Evolutionary conservation across 108 stramenopile genomes (phyloP).

Genomic region (Nitzschia palea): DNA sequence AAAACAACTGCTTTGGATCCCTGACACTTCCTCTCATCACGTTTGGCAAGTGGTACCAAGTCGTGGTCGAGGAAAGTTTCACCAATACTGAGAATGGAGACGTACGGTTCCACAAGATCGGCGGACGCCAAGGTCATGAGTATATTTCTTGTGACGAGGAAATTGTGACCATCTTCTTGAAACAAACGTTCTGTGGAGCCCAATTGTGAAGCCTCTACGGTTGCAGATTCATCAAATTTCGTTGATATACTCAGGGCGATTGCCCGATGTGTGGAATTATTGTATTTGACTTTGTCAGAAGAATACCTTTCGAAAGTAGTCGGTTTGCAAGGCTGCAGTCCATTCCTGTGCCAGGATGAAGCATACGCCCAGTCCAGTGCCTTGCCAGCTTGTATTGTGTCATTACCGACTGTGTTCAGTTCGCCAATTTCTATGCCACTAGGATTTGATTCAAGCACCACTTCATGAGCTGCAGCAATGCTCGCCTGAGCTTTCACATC

Average conservation of each 20-base stretch:
- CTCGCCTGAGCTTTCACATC: slow-evolving; percentile 61
- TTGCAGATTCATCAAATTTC: slow-evolving; percentile 69
- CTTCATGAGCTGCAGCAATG: slow-evolving; percentile 40
- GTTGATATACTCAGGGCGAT: slow-evolving; percentile 26
- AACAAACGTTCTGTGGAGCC: slow-evolving; percentile 56
- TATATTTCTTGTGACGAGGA: slow-evolving; percentile 72
- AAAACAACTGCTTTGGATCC: not conserved
- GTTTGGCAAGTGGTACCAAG: slow-evolving; percentile 38
- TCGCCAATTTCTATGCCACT: slow-evolving; percentile 74
- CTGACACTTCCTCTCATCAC: not conserved
- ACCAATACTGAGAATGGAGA: slow-evolving; percentile 48
- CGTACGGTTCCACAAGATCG: slow-evolving; percentile 90
- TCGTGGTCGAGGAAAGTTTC: slow-evolving; percentile 49
- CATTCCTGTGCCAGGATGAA: slow-evolving; percentile 81
- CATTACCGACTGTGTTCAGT: slow-evolving; percentile 84
- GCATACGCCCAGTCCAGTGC: slow-evolving; percentile 95
- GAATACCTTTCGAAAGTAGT: slow-evolving; percentile 55
- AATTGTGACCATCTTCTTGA: slow-evolving; percentile 51
- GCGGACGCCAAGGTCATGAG: slow-evolving; percentile 68
- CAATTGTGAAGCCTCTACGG: slow-evolving; percentile 42
- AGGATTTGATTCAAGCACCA: slow-evolving; percentile 37
- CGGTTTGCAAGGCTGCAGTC: slow-evolving; percentile 65
- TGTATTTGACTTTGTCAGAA: slow-evolving; percentile 55
- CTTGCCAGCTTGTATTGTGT: slow-evolving; percentile 40
- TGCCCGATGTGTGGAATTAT: slow-evolving; percentile 64